Evolutionary conservation across 805 yeast species (phyloP), one percentile per base, ranked within the genome.

Genomic region (Citeromyces matritensis): DNA sequence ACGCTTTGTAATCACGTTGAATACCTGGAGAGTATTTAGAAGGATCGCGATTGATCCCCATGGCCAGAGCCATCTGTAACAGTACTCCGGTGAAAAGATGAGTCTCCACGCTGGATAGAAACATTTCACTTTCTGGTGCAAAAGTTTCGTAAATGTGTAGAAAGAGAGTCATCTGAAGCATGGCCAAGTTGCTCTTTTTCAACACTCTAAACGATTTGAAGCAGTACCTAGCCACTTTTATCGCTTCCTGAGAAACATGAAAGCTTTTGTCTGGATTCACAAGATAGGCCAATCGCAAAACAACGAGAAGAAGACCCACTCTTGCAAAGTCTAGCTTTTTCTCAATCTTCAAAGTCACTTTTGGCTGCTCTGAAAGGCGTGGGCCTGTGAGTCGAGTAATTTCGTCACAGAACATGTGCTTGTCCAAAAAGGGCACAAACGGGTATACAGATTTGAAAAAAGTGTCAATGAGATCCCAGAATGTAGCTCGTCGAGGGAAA

Each of bases 11-110:
- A 7, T 47, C 27, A 54, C 61, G 17, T 55, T 49, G 7, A 5
- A 17, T 17, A 7, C 21, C 21, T 39, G 33, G 42, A 26, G 26
- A 14, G 28, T 42, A 53, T 5, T 39, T 35, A 6, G 51, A 51
- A 0, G 73, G 67, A 31, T 68, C 76, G 30, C 69, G 45, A 38
- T 68, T 57, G 26, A 69, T 44, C 0, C 73, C 74, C 23, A 66
- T 42, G 3, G 58, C 47, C 27, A 55, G 42, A 0, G 69, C 68
- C 49, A 63, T 58, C 35, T 65, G 70, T 6, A 58, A 42, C 8
- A 60, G 42, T 14, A 60, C 38, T 3, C 60, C 57, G 9, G 55
- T 49, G 12, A 56, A 50, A 1, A 53, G 50, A 29, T 57, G 64
- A 0, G 61, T 44, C 27, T 60, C 67, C 3, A 57, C 49, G 4